Conservation (phyloP, 345 rosid species). For the Ricinus communis region DNA sequence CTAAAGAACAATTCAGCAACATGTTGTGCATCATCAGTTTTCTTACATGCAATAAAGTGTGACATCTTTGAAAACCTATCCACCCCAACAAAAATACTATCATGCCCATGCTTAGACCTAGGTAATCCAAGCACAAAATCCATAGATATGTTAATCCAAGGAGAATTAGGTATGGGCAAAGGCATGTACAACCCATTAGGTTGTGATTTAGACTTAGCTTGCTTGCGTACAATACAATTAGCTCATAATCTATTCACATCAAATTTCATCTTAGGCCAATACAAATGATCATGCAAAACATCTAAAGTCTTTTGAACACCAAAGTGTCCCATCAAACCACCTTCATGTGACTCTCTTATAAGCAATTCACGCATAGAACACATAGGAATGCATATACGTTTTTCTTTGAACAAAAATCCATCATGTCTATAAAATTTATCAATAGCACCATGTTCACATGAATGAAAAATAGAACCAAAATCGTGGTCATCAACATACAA, state of each 20-base stretch:
- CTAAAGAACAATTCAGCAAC: too few species aligned
- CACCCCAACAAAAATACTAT: not conserved
- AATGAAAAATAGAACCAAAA: not conserved
- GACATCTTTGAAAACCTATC: not conserved
- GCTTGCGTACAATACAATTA: too few species aligned
- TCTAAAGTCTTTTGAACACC: not conserved
- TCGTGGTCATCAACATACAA: not conserved
- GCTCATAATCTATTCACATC: too few species aligned
- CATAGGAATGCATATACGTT: not conserved
- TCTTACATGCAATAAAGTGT: not conserved
- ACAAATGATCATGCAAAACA: not conserved
- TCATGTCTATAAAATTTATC: not conserved
- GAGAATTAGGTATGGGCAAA: not conserved
- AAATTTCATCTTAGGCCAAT: not conserved
- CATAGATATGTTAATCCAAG: not conserved
- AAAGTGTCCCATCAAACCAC: not conserved
- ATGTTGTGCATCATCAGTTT: not conserved
- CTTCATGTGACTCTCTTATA: not conserved
- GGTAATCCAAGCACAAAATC: not conserved
- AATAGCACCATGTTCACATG: not conserved
- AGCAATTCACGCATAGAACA: not conserved
- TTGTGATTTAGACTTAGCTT: too few species aligned
- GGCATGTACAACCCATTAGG: too few species aligned
- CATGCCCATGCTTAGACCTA: not conserved
- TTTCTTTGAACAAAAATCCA: not conserved